Evolutionary conservation across 1,284 basidiomycete species (phyloP), one percentile per base, ranked within the genome.

Genomic region (Boletellus dicymbophilus): DNA sequence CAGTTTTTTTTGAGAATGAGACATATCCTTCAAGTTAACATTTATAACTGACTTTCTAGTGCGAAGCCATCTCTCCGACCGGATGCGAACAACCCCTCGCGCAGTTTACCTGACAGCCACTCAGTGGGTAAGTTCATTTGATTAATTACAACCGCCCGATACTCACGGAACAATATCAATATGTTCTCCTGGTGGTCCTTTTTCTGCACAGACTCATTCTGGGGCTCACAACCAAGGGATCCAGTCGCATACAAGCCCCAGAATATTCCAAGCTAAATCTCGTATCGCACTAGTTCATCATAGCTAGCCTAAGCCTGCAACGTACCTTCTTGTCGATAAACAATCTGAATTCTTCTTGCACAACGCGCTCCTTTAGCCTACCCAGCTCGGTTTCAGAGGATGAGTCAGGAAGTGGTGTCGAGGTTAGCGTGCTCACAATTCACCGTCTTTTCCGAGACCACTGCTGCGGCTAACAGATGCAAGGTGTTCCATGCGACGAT

Each of bases 401-500:
- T 3, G 59, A 52, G 62, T 75, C 59, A 67, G 50, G 6, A 48
- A 27, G n/a, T 30, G 20, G 51, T 21, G 33, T 16, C n/a, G n/a
- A n/a, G 4, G 15, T 9, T 7, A 11, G 12, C 25, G 25, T 6
- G 72, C 86, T 76, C 64, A 88, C 87, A 78, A 76, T 67, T 88
- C 82, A 28, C 87, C 86, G 53, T 80, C 84, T 56, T 78, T 81
- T 57, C 84, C 83, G 11, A 88, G 61, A 8, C 87, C 86, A 56
- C 86, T 83, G 58, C 85, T 87, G 38, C 86, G 75, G 58, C 86
- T 89, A 39, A 88, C 78, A 3, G 84, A 85, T 1, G 86, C 76
- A 42, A 89, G 76, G 39, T 78, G 71, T 48, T 84, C 79, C 81
- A 88, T 82, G 26, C 53, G 61, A 49, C 40, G 57, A 40, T 49